Evolutionary conservation across 257 asterid genomes (phyloP).

Genomic region (Jaltomata sinuosa): DNA sequence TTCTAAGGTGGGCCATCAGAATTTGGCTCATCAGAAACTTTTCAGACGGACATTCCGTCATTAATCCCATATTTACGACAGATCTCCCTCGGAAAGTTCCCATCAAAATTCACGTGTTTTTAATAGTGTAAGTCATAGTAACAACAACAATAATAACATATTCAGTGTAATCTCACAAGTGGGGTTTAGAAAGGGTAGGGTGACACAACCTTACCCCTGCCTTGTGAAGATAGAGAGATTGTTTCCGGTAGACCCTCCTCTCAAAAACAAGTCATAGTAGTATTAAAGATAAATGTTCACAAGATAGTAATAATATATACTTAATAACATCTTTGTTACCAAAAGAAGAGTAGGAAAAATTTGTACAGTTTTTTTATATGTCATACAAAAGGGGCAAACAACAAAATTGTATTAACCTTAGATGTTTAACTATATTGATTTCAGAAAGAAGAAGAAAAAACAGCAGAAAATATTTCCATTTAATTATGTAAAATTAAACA

Average conservation of each 20-base stretch:
- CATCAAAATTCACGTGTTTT: too few species aligned
- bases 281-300: neutral
- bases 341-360: conserved; percentile 21
- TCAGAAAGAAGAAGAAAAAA: neutral
- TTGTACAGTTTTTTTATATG: conserved; percentile 42
- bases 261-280: neutral
- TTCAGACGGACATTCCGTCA: neutral
- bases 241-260: neutral
- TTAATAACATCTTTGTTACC: conserved; percentile 20
- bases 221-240: neutral
- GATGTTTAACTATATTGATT: neutral
- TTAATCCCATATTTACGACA: neutral
- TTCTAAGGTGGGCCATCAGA: neutral
- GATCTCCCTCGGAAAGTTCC: too few species aligned
- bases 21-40: neutral
- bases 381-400: conserved; percentile 19
- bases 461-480: neutral
- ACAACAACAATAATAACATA: neutral
- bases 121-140: too few species aligned
- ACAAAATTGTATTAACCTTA: conserved; percentile 36
- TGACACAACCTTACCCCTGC: neutral
- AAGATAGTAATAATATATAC: neutral
- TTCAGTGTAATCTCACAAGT: too few species aligned
- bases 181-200: neutral
- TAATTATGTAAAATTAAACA: neutral